Evolutionary conservation across 805 yeast species (phyloP), one percentile per base, ranked within the genome.

Genomic region (Candida palmyrensis): DNA sequence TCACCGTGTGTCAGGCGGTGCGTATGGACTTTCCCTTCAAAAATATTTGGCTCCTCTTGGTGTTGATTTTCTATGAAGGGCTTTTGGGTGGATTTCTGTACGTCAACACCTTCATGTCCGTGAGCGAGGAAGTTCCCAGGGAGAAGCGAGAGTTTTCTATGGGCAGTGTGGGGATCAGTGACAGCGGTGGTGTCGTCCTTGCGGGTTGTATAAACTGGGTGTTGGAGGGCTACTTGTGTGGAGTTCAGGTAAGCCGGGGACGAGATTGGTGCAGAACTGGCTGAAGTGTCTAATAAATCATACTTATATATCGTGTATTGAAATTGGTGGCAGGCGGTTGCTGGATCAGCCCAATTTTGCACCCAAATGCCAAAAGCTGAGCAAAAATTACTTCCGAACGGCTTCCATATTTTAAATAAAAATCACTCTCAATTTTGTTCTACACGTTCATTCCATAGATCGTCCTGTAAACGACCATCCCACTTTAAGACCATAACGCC

Each of bases 51-150:
- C 44, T 73, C 2, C 48, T 88, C 24, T 67, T 86, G 63, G 6
- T 69, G 0, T 53, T 89, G 19, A 71, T 87, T 5, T 74, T 90
- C 39, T 90, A 85, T 56, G 97, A 90, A 52, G 92, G 97, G 0
- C 66, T 92, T 14, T 66, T 90, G 8, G 98, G 97, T 1, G 97
- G 98, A 1, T 74, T 83, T 2, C 77, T 90, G 12, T 90, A 90
- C 52, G 92, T 87, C 33, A 89, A 90, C 51, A 89, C 97, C 0
- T 90, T 85, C 49, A 65, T 82, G 67, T 65, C 75, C 11, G 89
- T 89, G 1, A 71, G 82, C 23, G 94, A 86, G 38, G 54, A 57
- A 16, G 53, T 59, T 5, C 60, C 72, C 0, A 61, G 71, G 2
- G 52, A 66, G 0, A 44, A 45, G 34, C 44, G 71, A 27, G 71